phyloP scores from a whole-genome alignment of 2,329 filamentous ascomycete genomes.

The Colletotrichum zoysiae region DNA sequence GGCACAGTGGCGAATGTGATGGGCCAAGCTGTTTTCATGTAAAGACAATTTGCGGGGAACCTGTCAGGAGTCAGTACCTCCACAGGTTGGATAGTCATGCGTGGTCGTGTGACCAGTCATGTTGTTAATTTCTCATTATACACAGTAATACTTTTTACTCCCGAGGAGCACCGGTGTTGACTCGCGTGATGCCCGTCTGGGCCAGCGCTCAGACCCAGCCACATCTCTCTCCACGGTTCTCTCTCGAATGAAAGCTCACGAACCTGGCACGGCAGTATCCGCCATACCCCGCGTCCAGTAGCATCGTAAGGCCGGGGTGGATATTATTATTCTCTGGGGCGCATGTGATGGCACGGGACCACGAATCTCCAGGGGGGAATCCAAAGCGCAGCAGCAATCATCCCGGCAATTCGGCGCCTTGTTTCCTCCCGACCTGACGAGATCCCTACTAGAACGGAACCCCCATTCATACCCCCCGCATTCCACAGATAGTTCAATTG shows the following conservation, averaged over 20 bases:
- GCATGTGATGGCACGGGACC: neutral
- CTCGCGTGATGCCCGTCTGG: neutral
- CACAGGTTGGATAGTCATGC: neutral
- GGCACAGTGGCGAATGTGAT: neutral
- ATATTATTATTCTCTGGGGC: neutral
- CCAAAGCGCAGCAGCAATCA: neutral
- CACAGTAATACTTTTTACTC: too few species aligned
- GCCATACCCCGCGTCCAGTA: neutral
- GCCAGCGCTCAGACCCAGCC: too few species aligned
- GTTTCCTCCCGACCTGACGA: neutral
- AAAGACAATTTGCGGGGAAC: neutral
- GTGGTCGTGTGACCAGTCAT: neutral
- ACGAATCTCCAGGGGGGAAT: neutral
- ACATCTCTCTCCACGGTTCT: neutral
- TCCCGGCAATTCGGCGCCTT: neutral
- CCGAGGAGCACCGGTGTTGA: neutral
- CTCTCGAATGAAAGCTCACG: neutral
- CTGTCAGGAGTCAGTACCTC: too few species aligned
- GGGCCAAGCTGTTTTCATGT: neutral
- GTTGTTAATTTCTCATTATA: neutral
- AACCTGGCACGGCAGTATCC: too few species aligned
- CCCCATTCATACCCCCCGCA: neutral
- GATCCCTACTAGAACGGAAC: neutral
- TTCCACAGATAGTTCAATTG: neutral
- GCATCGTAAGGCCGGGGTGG: neutral